A percentile compares a stretch with the other conserved stretches of the same genome.
Evolutionary conservation across 2,329 filamentous ascomycete species (phyloP).

Genomic region (Colletotrichum lentis): DNA sequence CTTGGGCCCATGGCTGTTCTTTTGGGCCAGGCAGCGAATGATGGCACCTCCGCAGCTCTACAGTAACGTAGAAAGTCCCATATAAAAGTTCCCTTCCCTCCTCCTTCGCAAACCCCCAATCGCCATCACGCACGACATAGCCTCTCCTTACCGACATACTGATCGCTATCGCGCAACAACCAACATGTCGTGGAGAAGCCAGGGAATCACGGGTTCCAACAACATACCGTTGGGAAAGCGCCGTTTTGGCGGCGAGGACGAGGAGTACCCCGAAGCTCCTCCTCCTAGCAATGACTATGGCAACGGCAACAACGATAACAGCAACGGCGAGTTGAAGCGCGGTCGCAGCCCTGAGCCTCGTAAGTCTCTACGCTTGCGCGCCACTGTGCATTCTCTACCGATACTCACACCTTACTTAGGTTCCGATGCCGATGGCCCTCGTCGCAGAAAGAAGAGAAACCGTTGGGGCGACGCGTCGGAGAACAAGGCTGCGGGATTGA

Average conservation of each 20-base stretch:
- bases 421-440: slow-evolving; percentile 75
- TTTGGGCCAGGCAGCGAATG: slow-evolving; percentile 3
- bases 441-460: slow-evolving; percentile 97
- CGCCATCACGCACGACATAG: slow-evolving; percentile 21
- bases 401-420: slow-evolving; percentile 50
- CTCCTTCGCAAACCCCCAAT: slow-evolving; percentile 17
- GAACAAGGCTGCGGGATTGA: slow-evolving; percentile 97
- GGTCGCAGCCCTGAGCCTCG: slow-evolving; percentile 90
- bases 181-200: slow-evolving; percentile 72
- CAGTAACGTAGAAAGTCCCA: slow-evolving; percentile 2
- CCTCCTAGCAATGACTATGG: slow-evolving; percentile 38
- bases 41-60: slow-evolving; percentile 16
- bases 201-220: slow-evolving; percentile 96
- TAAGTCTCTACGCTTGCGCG: slow-evolving; percentile 51
- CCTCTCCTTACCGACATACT: slow-evolving; percentile 16
- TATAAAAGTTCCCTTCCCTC: slow-evolving; percentile 32
- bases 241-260: slow-evolving; percentile 77
- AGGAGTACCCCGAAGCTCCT: slow-evolving; percentile 40
- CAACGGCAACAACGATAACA: slow-evolving; percentile 42
- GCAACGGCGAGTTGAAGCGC: slow-evolving; percentile 73
- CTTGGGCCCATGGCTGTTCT: slow-evolving; percentile 1
- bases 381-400: slow-evolving; percentile 9
- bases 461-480: slow-evolving; percentile 97
- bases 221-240: slow-evolving; percentile 93
- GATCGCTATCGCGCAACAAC: slow-evolving; percentile 22